Evolutionary conservation across 2,329 filamentous ascomycete species (phyloP), one percentile per base, ranked within the genome.

Genomic region (Talaromyces rugulosus): DNA sequence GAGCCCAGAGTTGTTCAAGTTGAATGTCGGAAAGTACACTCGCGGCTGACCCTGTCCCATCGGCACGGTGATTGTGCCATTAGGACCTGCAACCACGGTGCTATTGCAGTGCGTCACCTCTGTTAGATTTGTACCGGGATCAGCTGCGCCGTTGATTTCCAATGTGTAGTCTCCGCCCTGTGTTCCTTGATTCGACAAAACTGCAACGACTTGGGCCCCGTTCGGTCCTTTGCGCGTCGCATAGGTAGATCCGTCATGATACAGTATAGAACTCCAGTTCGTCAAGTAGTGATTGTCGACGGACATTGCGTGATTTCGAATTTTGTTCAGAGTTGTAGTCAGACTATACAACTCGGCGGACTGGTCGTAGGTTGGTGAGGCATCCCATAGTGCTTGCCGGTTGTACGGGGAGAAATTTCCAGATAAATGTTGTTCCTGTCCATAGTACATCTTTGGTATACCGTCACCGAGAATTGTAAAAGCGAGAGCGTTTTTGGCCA

Each of bases 361-460:
- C 5, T 74, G 79, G 67, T 77, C 65, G 71, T 80, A 86, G n/a
- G 70, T 70, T 23, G 50, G 50, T 16, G 50, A 53, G 42, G 79
- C 81, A 30, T 77, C 71, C 84, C 84, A 86, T 40, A 84, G 72
- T 14, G 82, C 80, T 67, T 85, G 82, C 36, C 83, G 81, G 44
- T 74, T 77, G 0, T 79, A 76, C 4, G 82, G 82, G 44, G 68
- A 70, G 52, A 73, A 77, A 27, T 78, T 80, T 27, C 80, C 80
- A 2, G 75, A 68, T 68, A 81, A 85, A 60, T 81, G 82, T 67
- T 88, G 85, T 71, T 88, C 86, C 61, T 85, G 83, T 31, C 86
- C 86, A 66, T 87, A 81, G 72, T 87, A 88, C 50, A 87, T 78
- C 57, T 87, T 83, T 2, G 85, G 85, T 51, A 87, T 83, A 11